phyloP scores from a whole-genome alignment of 306 rosid species.

The Rosa persica region DNA sequence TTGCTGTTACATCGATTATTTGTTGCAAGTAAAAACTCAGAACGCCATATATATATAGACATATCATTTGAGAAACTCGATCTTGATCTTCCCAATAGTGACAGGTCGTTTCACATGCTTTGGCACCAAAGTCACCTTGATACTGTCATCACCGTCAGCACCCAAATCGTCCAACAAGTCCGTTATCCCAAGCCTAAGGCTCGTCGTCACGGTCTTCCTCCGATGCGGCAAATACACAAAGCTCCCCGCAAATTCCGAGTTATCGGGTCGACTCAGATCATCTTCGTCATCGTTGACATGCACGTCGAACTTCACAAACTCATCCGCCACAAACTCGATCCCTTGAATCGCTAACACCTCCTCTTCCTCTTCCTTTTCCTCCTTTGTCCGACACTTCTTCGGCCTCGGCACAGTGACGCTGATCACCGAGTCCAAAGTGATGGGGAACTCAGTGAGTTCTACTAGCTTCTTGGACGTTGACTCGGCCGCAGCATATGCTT shows the following conservation, averaged over 20 bases:
- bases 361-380: slow-evolving; percentile 49
- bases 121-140: slow-evolving; percentile 19
- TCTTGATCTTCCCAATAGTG: slow-evolving; percentile 33
- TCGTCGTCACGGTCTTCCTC: not conserved
- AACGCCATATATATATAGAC: not conserved
- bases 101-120: not conserved
- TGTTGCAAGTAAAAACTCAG: not conserved
- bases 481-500: not conserved
- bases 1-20: not conserved
- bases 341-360: slow-evolving; percentile 54
- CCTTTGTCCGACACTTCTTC: slow-evolving; percentile 35
- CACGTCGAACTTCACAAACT: slow-evolving; percentile 26
- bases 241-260: slow-evolving; percentile 26
- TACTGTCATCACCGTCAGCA: slow-evolving; percentile 6
- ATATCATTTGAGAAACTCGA: slow-evolving; percentile 23
- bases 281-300: slow-evolving; percentile 27
- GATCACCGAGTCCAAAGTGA: slow-evolving; percentile 14
- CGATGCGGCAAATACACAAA: slow-evolving; percentile 19
- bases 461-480: slow-evolving; percentile 8
- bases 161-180: slow-evolving; percentile 24
- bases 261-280: slow-evolving; percentile 13
- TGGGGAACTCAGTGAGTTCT: slow-evolving; percentile 17
- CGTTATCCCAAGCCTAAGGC: slow-evolving; percentile 17
- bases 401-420: slow-evolving; percentile 14
- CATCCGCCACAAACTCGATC: slow-evolving; percentile 11